Base-by-base conservation (phyloP, 345 rosid genomes). In the Zanthoxylum bungeanum region DNA sequence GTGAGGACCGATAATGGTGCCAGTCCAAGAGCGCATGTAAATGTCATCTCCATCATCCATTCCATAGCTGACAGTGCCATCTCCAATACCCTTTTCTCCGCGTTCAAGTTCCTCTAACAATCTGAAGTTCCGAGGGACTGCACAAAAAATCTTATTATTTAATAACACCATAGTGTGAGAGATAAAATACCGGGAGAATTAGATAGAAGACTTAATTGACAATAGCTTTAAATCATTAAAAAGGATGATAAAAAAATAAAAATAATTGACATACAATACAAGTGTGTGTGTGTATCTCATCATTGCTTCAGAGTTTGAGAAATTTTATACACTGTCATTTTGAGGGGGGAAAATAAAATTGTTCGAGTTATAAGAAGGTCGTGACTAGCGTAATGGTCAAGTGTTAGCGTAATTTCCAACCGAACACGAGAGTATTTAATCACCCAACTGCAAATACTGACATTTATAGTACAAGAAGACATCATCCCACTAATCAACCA, bases 21-120 rank as follows among this genome's bases (percentile, higher is more conserved):
- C 97, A 69, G 97, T 91, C 97, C 97, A 91, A 33, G 97, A 89
- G 66, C 89, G 93, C 97, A 89, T 91, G 77, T 85, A 86, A 59
- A 91, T 89, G 80, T 91, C 97, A 84, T 91, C 95, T 53, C 90
- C 93, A 28, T 91, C 97, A 57, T 91, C 97, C 97, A 89, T 89
- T 67, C 97, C 97, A 82, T 91, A 91, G 88, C 97, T 91, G 25
- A 92, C 97, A 19, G 91, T 86, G 37, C 97, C 97, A 75, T 92
- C 97, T 30, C 95, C 95, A 12, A 91, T 89, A 58, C 95, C 95
- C 77, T 91, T 91, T 85, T 91, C 95, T 64, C 97, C 97, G 50
- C 93, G 95, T 82, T 91, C 97, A 75, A 91, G 97, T 77, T 86
- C 97, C 77, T 89, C 95, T 76, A 91, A 72, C 87, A 91, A 73